Conservation (phyloP, 805 yeast genomes). For the Kazachstania viticola region DNA sequence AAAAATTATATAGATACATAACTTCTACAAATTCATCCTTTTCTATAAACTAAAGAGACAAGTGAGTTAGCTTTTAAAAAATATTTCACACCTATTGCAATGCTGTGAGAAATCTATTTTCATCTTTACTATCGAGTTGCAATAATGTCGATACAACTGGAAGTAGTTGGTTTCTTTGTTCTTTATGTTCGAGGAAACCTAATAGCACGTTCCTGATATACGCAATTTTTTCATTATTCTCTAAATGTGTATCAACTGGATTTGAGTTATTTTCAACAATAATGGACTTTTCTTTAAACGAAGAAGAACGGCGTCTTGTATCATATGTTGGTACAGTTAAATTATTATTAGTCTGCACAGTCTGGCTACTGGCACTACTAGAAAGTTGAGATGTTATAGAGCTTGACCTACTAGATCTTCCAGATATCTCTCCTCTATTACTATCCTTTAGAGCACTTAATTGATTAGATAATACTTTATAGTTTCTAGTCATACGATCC, state of each 20-base stretch:
- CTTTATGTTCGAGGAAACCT: conserved; percentile 85
- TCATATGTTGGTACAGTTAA: conserved; percentile 6
- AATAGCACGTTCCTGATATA: conserved; percentile 82
- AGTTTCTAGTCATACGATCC: conserved; percentile 59
- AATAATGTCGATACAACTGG: conserved; percentile 78
- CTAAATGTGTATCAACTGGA: conserved; percentile 8
- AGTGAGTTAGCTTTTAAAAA: too few relatives aligned
- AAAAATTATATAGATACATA: too few relatives aligned
- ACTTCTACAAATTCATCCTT: too few relatives aligned
- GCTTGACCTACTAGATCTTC: conserved; percentile 28
- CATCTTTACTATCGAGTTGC: conserved; percentile 59
- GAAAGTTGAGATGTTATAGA: conserved; percentile 24
- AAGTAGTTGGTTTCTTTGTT: conserved; percentile 73
- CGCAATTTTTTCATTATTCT: conserved; percentile 42
- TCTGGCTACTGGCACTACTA: conserved; percentile 4
- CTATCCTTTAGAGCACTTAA: conserved; percentile 34
- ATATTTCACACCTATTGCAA: too few relatives aligned
- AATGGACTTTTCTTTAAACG: conserved; percentile 4
- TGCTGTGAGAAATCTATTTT: conserved; percentile 54
- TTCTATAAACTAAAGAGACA: too few relatives aligned
- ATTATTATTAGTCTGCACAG: too few relatives aligned
- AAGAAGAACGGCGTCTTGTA: conserved; percentile 10
- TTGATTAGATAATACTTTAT: conserved; percentile 52
- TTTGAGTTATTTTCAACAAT: background rate
- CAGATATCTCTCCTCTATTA: conserved; percentile 13